These are phyloP conservation scores for Arctostaphylos glauca DNA, from an alignment of 148 eudicot genomes.

Conservation along the genomic window DNA sequence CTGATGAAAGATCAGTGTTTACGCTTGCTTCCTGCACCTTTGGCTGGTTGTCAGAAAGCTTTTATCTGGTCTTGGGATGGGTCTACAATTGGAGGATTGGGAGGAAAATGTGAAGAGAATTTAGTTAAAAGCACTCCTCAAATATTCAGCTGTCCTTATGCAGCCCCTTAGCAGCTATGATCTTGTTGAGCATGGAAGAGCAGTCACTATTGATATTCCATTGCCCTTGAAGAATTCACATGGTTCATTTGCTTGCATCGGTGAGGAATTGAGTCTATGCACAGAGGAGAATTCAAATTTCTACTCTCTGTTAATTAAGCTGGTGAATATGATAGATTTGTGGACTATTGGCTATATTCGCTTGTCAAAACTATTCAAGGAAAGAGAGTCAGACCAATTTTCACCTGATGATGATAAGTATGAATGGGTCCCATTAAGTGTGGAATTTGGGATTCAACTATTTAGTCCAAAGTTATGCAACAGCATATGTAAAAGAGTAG, in stretches of 20 bases:
- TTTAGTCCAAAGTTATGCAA: too few relatives aligned
- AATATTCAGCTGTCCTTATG: constrained; percentile 83
- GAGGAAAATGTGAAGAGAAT: constrained; percentile 85
- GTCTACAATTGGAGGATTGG: constrained; percentile 83
- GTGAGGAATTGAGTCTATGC: constrained; percentile 68
- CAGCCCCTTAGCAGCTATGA: constrained; percentile 82
- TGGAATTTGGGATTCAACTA: too few relatives aligned
- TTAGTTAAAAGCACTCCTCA: constrained; percentile 91
- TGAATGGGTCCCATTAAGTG: too few relatives aligned
- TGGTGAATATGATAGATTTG: constrained; percentile 64
- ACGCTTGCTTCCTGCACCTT: too few relatives aligned
- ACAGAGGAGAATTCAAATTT: constrained; percentile 53
- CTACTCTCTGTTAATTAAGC: constrained; percentile 46
- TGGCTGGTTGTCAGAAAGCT: constrained; percentile 96
- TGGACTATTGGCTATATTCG: constrained; percentile 94
- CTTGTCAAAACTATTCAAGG: constrained; percentile 64
- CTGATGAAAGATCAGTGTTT: too few relatives aligned
- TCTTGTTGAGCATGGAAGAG: constrained; percentile 65
- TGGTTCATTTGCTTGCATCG: constrained; percentile 62
- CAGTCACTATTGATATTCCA: constrained; percentile 69
- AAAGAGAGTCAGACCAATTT: constrained; percentile 42
- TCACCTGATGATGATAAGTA: constrained; percentile 57
- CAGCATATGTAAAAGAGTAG: too few relatives aligned
- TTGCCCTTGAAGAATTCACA: constrained; percentile 87
- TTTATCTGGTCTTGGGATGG: constrained; percentile 98